Evolutionary conservation across 2,329 filamentous ascomycete species (phyloP).

Genomic region (Arthrobotrys pseudoclavata): DNA sequence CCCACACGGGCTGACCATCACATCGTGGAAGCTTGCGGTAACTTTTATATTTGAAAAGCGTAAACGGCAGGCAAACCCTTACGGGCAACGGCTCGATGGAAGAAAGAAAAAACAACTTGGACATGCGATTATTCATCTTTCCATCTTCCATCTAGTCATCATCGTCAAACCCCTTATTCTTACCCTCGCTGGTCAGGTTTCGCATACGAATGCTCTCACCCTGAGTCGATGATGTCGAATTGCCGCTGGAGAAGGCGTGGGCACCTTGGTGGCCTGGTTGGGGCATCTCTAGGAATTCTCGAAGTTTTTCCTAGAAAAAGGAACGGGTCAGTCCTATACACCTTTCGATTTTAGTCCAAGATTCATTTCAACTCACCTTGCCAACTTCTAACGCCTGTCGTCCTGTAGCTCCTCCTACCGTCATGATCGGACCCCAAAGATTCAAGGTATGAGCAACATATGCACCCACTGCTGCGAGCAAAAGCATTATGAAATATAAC

Average conservation of each 20-base stretch:
- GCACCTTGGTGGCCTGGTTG: constrained; percentile 35
- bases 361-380: constrained; percentile 69
- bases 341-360: not conserved
- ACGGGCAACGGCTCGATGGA: constrained; percentile 2
- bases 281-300: constrained; percentile 61
- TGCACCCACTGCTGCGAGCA: constrained; percentile 80
- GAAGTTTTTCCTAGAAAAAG: constrained; percentile 61
- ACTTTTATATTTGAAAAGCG: constrained; percentile 10
- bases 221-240: constrained; percentile 46
- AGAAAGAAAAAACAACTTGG: constrained; percentile 11
- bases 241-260: constrained; percentile 47
- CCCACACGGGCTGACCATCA: not conserved
- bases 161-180: constrained; percentile 28
- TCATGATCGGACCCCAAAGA: constrained; percentile 93
- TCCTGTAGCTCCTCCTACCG: constrained; percentile 91
- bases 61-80: not conserved
- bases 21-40: constrained; percentile 5
- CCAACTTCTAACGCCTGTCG: constrained; percentile 89
- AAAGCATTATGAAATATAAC: constrained; percentile 88
- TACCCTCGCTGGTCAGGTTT: constrained; percentile 61
- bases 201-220: constrained; percentile 60
- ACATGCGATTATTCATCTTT: constrained; percentile 7
- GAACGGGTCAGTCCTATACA: constrained; percentile 1
- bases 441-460: constrained; percentile 96
- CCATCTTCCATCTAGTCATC: constrained; percentile 39